Evolutionary conservation across 2,329 filamentous ascomycete species (phyloP).

Genomic region (Xylariomycetidae sp.): DNA sequence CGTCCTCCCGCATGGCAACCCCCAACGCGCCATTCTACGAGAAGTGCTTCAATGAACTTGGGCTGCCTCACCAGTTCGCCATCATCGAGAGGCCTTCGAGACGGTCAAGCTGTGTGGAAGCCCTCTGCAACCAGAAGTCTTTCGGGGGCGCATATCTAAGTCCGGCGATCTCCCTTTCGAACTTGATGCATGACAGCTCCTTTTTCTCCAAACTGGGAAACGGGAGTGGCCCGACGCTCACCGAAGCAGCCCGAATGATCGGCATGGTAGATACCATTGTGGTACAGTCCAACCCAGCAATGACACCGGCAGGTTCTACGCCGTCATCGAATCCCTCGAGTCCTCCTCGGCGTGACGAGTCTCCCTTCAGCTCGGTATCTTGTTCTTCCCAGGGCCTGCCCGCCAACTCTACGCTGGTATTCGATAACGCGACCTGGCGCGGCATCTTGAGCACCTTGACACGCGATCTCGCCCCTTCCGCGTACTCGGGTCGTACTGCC

Average conservation of each 20-base stretch:
- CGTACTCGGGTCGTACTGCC: conserved; percentile 69
- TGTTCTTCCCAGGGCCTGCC: conserved; percentile 29
- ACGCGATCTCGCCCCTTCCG: conserved; percentile 74
- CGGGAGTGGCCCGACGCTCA: conserved; percentile 52
- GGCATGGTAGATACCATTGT: conserved; percentile 79
- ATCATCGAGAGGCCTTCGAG: conserved; percentile 66
- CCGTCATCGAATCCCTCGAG: conserved; percentile 44
- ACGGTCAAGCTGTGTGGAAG: conserved; percentile 60
- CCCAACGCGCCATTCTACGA: conserved; percentile 81
- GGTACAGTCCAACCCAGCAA: conserved; percentile 45
- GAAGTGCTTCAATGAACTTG: conserved; percentile 74
- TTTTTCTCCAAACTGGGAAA: conserved; percentile 47
- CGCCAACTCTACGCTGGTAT: conserved; percentile 53
- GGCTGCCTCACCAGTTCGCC: conserved; percentile 76
- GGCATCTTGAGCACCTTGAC: conserved; percentile 77
- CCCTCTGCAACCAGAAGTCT: conserved; percentile 63
- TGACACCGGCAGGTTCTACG: conserved; percentile 36
- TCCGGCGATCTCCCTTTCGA: conserved; percentile 58
- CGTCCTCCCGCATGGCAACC: conserved; percentile 54
- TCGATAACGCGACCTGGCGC: conserved; percentile 82
- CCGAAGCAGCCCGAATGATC: conserved; percentile 70
- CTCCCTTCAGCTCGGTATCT: conserved; percentile 5
- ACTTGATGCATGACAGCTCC: conserved; percentile 51
- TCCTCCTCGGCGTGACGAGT: conserved; percentile 32
- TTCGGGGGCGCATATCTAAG: conserved; percentile 82